A percentile compares a stretch with the other conserved stretches of the same genome.
phyloP scores from a whole-genome alignment of 2,329 filamentous ascomycete genomes.

The Stagonosporopsis chrysanthemi region DNA sequence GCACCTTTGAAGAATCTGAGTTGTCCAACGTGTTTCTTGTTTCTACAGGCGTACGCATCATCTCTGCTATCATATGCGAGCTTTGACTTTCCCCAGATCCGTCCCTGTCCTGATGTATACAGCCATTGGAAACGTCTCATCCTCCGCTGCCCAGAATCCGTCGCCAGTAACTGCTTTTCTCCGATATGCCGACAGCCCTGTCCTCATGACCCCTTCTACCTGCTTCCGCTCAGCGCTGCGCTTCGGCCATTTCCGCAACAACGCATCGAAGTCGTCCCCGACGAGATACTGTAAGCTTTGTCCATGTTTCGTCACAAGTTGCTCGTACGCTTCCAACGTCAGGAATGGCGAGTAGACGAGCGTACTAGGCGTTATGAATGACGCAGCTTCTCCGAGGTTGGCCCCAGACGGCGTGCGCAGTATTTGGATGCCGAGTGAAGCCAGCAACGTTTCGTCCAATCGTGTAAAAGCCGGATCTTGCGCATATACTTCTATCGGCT shows the following conservation, averaged over 20 bases:
- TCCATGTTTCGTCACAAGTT: conserved; percentile 9
- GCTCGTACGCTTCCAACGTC: conserved; percentile 33
- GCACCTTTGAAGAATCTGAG: no score
- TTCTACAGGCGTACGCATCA: no score
- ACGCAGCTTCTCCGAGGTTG: conserved; percentile 34
- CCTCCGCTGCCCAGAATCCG: conserved; percentile 35
- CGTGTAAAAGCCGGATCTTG: conserved; percentile 44
- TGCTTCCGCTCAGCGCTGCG: conserved; percentile 33
- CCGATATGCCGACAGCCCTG: conserved; percentile 19
- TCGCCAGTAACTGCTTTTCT: conserved; percentile 30
- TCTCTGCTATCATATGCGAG: background rate
- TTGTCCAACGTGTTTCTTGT: background rate
- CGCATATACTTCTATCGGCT: conserved; percentile 32
- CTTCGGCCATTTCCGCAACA: conserved; percentile 41
- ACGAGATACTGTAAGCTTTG: conserved; percentile 27
- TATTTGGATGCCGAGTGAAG: conserved; percentile 28
- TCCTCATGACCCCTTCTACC: conserved; percentile 29
- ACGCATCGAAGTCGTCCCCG: conserved; percentile 40
- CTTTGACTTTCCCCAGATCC: background rate
- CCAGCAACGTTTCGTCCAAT: conserved; percentile 34
- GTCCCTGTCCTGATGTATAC: conserved; percentile 21
- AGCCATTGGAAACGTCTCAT: conserved; percentile 41
- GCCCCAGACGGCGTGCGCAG: conserved; percentile 35
- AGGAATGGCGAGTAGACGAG: conserved; percentile 42
- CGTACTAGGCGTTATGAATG: conserved; percentile 29